These are phyloP conservation scores for Malassezia psittaci DNA, from an alignment of 1,284 basidiomycete genomes.

Conservation along the genomic window DNA sequence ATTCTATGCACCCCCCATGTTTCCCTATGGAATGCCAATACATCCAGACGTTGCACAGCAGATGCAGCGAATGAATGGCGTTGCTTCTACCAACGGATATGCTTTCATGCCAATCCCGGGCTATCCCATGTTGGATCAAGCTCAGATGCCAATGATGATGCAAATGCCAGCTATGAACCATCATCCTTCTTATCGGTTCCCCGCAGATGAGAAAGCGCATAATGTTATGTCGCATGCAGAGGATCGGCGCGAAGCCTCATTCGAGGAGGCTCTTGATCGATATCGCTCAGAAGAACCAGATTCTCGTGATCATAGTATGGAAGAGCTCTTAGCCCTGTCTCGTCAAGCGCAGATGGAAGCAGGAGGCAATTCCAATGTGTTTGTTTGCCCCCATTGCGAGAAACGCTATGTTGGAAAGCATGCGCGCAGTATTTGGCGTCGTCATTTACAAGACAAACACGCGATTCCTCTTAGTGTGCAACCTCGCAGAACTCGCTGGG, in stretches of 20 bases:
- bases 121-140: slow-evolving; percentile 11
- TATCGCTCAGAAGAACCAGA: not conserved
- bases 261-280: not conserved
- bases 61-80: not conserved
- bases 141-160: slow-evolving; percentile 15
- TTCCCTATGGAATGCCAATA: slow-evolving; percentile 8
- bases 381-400: slow-evolving; percentile 50
- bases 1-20: not conserved
- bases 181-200: not conserved
- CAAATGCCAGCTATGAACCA: not conserved
- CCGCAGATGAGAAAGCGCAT: not conserved
- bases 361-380: slow-evolving; percentile 30
- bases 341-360: slow-evolving; percentile 27
- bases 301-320: slow-evolving; percentile 17
- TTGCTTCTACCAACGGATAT: not conserved
- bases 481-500: slow-evolving; percentile 54
- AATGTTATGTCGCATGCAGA: not conserved
- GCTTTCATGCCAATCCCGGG: not conserved
- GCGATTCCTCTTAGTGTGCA: slow-evolving; percentile 52
- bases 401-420: slow-evolving; percentile 54
- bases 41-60: slow-evolving; percentile 10
- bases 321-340: slow-evolving; percentile 35
- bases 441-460: slow-evolving; percentile 55
- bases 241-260: not conserved
- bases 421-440: slow-evolving; percentile 53